A percentile compares a stretch with the other conserved stretches of the same genome.
phyloP scores from a whole-genome alignment of 306 rosid genomes.

The Betula pendula region DNA sequence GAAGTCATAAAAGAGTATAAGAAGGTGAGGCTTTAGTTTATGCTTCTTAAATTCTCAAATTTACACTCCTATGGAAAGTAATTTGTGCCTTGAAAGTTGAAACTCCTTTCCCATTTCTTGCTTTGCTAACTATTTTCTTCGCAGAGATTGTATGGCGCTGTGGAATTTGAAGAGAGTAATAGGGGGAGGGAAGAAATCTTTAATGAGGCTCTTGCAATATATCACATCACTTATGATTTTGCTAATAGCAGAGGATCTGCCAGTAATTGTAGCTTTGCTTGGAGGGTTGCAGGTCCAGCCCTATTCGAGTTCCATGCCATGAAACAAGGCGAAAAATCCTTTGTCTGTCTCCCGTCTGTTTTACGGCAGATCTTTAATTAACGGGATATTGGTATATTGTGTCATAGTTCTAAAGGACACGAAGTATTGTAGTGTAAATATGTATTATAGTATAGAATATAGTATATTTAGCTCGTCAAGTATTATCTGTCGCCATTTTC shows the following conservation, averaged over 20 bases:
- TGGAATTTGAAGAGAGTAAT: constrained; percentile 40
- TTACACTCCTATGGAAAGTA: background rate
- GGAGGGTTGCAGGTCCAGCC: constrained; percentile 71
- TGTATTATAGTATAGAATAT: no score
- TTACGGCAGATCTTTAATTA: constrained; percentile 46
- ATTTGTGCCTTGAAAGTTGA: background rate
- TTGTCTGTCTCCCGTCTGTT: constrained; percentile 35
- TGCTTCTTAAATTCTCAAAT: background rate
- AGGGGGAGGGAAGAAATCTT: constrained; percentile 42
- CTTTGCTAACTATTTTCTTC: constrained; percentile 10
- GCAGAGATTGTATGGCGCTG: constrained; percentile 54
- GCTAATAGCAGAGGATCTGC: constrained; percentile 14
- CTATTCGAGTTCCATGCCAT: constrained; percentile 28
- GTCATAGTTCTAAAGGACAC: background rate
- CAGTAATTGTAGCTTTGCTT: constrained; percentile 44
- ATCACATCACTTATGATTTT: constrained; percentile 46
- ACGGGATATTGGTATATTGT: background rate
- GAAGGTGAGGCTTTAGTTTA: constrained; percentile 33
- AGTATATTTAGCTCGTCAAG: no score
- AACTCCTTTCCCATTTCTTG: background rate
- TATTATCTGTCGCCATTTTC: no score
- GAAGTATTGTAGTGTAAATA: no score
- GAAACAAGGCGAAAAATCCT: constrained; percentile 31
- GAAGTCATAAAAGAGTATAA: constrained; percentile 42
- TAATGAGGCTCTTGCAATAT: constrained; percentile 60